Evolutionary conservation across 176 grass and related monocot genomes (phyloP).

Genomic region (Cymbopogon citratus): DNA sequence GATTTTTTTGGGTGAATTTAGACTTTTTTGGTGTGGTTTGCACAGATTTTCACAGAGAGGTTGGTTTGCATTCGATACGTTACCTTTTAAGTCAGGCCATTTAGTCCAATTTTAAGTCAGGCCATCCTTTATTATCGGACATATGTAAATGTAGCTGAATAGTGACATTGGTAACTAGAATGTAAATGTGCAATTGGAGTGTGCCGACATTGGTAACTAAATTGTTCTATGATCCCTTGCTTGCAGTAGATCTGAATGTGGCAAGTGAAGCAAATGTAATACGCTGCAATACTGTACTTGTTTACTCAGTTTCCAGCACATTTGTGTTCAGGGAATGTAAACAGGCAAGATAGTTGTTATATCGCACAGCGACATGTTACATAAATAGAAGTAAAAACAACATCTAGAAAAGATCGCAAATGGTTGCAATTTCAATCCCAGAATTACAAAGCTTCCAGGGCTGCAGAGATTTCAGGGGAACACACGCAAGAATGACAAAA

Average conservation of each 20-base stretch:
- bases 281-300: neutral
- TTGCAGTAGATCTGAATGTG: neutral
- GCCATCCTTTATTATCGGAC: neutral
- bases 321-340: too few species aligned
- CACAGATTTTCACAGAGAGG: too few species aligned
- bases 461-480: neutral
- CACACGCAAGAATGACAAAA: neutral
- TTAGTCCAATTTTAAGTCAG: neutral
- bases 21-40: too few species aligned
- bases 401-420: neutral
- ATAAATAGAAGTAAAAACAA: neutral
- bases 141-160: neutral
- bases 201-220: neutral
- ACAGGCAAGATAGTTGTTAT: too few species aligned
- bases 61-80: too few species aligned
- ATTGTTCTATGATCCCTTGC: neutral
- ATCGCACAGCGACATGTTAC: neutral
- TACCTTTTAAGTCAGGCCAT: too few species aligned
- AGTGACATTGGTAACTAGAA: neutral
- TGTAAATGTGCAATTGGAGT: neutral
- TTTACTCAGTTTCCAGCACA: neutral
- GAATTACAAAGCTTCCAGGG: neutral
- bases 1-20: too few species aligned
- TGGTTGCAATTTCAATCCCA: neutral
- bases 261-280: neutral